Evolutionary conservation across 495 filamentous ascomycete species (phyloP).

Genomic region (Penicillium bialowiezense): DNA sequence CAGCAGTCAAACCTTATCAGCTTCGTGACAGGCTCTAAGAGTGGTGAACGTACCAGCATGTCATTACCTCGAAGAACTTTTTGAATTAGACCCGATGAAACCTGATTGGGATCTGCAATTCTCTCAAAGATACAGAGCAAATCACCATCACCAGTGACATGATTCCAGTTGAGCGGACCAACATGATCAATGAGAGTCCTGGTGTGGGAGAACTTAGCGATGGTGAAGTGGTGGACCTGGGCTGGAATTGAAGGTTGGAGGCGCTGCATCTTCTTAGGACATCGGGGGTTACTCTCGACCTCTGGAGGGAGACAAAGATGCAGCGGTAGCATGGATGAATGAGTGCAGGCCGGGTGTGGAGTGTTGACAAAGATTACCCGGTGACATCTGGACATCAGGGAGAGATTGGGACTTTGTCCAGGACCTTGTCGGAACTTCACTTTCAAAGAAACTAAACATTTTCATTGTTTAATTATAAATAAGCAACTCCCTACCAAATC

Average conservation of each 20-base stretch:
- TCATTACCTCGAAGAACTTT: conserved; percentile 24
- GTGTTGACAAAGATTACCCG: no score
- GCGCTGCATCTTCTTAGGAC: not conserved
- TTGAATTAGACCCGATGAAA: conserved; percentile 17
- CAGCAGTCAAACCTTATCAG: not conserved
- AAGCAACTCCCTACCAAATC: no score
- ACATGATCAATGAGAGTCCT: conserved; percentile 29
- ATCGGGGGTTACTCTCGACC: no score
- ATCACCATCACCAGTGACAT: conserved; percentile 33
- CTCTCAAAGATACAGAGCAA: conserved; percentile 31
- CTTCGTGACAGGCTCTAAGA: not conserved
- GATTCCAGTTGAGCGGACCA: conserved; percentile 38
- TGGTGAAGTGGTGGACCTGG: conserved; percentile 24
- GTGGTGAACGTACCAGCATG: conserved; percentile 25
- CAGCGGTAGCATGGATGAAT: no score
- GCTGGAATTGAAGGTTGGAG: conserved; percentile 2
- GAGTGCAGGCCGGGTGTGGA: no score
- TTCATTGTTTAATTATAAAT: no score
- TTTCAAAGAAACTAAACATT: no score
- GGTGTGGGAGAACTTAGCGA: conserved; percentile 46
- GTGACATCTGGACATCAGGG: no score
- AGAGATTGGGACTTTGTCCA: no score
- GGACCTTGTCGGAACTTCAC: no score
- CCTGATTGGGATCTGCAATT: not conserved
- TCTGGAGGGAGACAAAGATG: no score